Base-by-base conservation (phyloP, 2,329 filamentous ascomycete genomes). In the Lachnellula occidentalis region DNA sequence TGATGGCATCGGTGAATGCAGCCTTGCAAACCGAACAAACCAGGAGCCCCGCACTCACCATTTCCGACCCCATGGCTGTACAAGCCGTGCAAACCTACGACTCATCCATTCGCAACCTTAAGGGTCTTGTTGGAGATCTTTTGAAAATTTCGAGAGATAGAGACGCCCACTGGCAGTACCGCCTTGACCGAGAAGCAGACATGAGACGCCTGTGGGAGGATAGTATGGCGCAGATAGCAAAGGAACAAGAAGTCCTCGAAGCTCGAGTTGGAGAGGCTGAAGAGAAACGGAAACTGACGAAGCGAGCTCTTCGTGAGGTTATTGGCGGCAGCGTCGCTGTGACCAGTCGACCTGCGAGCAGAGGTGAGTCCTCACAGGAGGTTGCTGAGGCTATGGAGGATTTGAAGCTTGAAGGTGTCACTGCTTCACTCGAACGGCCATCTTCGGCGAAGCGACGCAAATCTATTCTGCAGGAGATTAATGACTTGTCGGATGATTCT, bases 141-240 rank as follows among this genome's bases (percentile, higher is more conserved):
- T 77, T 96, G 46, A 90, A 92, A 49, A 97, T 99, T 66, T 92
- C 92, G 8, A 86, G 88, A 65, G 94, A 99, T 68, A 87, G 95
- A 50, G 94, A 99, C 71, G 85, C 90, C 0, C 96, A 95, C 70
- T 99, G 94, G 94, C 92, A 97, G 70, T 95, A 95, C 69, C 86
- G 92, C 14, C 77, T 99, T 41, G 92, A 96, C 63, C 86, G 91
- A 51, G 94, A 99, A 73, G 86, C 86, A 43, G 90, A 96, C 68
- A 87, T 97, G 73, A 85, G 94, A 37, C 86, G 89, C 56, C 89
- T 99, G 83, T 99, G 94, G 94, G 94, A 99, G 72, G 94, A 99
- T 66, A 97, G 92, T 72, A 96, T 99, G 94, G 91, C 94, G 9
- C 86, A 92, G 65, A 88, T 99, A n/a, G 94, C 92, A 17, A 85